phyloP scores from a whole-genome alignment of 371 early-diverging fungal genomes.

The Entomophthora muscae region DNA sequence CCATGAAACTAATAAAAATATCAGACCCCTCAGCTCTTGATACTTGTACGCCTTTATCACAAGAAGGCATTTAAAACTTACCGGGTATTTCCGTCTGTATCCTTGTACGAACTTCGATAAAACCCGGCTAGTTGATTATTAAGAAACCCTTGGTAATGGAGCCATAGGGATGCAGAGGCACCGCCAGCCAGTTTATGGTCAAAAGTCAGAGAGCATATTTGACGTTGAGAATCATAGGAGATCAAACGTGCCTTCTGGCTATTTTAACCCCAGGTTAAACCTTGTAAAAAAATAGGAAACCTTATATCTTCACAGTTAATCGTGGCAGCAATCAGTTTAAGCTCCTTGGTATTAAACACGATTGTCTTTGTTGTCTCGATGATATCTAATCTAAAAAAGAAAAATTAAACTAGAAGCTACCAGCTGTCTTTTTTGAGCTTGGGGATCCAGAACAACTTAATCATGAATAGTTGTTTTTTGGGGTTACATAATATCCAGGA shows the following conservation, averaged over 20 bases:
- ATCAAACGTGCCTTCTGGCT: no score
- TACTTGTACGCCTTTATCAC: no score
- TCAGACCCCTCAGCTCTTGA: no score
- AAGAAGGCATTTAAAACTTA: background rate
- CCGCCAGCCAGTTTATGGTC: slow-evolving; percentile 22
- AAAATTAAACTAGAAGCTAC: no score
- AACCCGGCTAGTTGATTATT: slow-evolving; percentile 76
- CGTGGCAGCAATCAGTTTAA: background rate
- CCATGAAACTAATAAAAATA: slow-evolving; percentile 25
- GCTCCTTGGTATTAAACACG: background rate
- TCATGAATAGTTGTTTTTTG: no score
- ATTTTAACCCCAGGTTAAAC: no score
- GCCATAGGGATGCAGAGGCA: slow-evolving; percentile 24
- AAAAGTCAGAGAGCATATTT: slow-evolving; percentile 42
- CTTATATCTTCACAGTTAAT: background rate
- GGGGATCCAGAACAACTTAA: no score
- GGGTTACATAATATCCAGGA: no score
- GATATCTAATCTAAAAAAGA: background rate
- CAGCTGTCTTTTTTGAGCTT: no score
- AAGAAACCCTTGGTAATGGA: slow-evolving; percentile 46
- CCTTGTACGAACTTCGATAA: slow-evolving; percentile 55
- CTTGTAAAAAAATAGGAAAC: background rate
- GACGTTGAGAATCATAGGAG: slow-evolving; percentile 26
- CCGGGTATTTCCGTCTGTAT: slow-evolving; percentile 35
- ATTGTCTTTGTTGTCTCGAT: background rate